Evolutionary conservation across 176 grass and related monocot genomes (phyloP), one percentile per base, ranked within the genome.

Genomic region (Rhynchospora breviuscula): DNA sequence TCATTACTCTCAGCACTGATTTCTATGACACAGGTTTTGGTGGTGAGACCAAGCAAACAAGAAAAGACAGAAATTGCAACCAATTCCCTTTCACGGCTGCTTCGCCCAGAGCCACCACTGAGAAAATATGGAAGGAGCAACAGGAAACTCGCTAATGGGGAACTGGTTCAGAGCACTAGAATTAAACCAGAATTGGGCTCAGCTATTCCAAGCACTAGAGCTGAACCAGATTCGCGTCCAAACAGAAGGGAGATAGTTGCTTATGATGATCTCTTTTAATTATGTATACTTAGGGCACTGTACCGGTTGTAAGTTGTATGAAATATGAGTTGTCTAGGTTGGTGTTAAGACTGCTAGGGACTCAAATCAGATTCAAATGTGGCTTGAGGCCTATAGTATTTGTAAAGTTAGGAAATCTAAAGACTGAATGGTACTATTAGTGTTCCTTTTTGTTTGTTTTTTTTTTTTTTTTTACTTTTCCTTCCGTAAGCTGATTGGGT

Each of bases 211-310:
- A 86, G 48, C 45, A 74, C 80, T 31, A 90, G 78, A 83, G 43
- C 58, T 80, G 86, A 73, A 54, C 51, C 85, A 79, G 77, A 87
- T 76, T 64, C 59, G 10, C 19, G 76, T 63, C 81, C 64, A 40
- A 87, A 86, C 62, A 74, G 84, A 0, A 88, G 94, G 51, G 94
- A 97, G 82, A 90, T 97, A 65, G 77, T 97, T 29, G 94, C 88
- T 53, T 97, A 97, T 61, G 94, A 97, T 88, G 91, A 97, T 89
- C 88, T 97, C 15, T 94, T 97, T 83, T 94, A 84, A 89, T 76
- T 49, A 2, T 80, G n/a, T 51, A 22, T 79, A 44, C 10, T 61
- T 59, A n/a, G 57, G 26, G 18, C 59, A 59, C 48, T 57, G 15
- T 40, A 79, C 22, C 23, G 2, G 59, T 67, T 82, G 31, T 19